A percentile compares a stretch with the other conserved stretches of the same genome.
Conservation (phyloP, 1,284 basidiomycete genomes). For the Cryptococcus sp. region DNA sequence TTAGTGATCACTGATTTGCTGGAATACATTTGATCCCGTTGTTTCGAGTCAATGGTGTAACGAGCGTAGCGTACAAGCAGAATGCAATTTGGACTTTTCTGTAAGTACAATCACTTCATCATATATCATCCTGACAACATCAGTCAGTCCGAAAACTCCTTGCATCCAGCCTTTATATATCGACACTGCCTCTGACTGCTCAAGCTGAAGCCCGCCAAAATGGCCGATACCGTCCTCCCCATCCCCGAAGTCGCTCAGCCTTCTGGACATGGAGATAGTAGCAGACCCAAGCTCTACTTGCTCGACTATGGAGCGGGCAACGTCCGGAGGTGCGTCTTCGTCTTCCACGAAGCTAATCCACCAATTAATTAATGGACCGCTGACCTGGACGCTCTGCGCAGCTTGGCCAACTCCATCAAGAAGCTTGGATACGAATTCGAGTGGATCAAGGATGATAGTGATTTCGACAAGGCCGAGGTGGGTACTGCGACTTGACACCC, state of each 20-base stretch:
- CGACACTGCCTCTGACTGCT: too few relatives aligned
- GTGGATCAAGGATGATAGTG: slow-evolving; percentile 83
- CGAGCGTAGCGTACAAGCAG: too few relatives aligned
- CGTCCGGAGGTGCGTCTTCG: slow-evolving; percentile 67
- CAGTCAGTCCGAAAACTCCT: too few relatives aligned
- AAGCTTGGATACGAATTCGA: slow-evolving; percentile 85
- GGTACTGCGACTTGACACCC: slow-evolving; percentile 44
- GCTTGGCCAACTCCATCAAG: slow-evolving; percentile 85
- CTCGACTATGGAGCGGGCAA: slow-evolving; percentile 97
- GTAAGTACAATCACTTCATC: too few relatives aligned
- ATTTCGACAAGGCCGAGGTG: slow-evolving; percentile 87
- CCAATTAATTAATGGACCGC: background rate
- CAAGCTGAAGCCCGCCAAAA: background rate
- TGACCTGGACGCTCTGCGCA: slow-evolving; percentile 10
- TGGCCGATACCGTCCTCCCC: slow-evolving; percentile 27
- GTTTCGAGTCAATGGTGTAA: too few relatives aligned
- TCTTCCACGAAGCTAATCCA: background rate
- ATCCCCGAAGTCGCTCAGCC: slow-evolving; percentile 39
- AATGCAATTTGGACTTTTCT: too few relatives aligned
- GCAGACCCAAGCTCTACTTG: slow-evolving; percentile 65
- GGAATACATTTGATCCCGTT: too few relatives aligned
- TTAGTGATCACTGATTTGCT: too few relatives aligned
- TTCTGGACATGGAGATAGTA: slow-evolving; percentile 26
- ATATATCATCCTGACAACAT: too few relatives aligned
- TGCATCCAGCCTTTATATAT: too few relatives aligned